A percentile compares a stretch with the other conserved stretches of the same genome.
Evolutionary conservation across 805 yeast species (phyloP).

Genomic region (Saccharomycopsis fermentans): DNA sequence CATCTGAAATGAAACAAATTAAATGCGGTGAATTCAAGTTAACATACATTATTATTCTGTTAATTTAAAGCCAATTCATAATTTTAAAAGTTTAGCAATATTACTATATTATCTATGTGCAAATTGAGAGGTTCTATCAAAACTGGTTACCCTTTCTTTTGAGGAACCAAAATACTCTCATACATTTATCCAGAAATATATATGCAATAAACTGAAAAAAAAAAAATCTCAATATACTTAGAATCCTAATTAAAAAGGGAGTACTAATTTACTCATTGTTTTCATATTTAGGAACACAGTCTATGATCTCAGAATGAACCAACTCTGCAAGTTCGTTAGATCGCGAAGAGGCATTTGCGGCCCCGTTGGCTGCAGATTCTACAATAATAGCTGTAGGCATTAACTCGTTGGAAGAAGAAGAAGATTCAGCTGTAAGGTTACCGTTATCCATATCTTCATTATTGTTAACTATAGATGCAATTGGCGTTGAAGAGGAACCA

Average conservation of each 20-base stretch:
- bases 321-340: neutral
- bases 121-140: no score
- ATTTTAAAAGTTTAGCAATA: no score
- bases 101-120: no score
- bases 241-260: neutral
- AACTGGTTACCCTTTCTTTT: no score
- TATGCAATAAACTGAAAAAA: neutral
- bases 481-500: neutral
- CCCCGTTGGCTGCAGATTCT: neutral
- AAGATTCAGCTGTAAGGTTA: neutral
- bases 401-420: neutral
- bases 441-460: neutral
- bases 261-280: neutral
- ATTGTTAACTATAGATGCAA: neutral
- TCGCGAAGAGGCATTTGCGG: neutral
- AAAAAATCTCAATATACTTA: neutral
- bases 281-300: slow-evolving; percentile 15
- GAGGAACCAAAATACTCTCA: no score
- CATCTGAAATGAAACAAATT: no score
- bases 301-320: slow-evolving; percentile 9
- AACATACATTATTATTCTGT: no score
- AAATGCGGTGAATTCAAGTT: no score
- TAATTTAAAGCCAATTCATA: no score
- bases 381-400: neutral
- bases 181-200: no score